These are phyloP conservation scores for Amanita rimosa DNA, from an alignment of 768 basidiomycete species.

Conservation along the genomic window DNA sequence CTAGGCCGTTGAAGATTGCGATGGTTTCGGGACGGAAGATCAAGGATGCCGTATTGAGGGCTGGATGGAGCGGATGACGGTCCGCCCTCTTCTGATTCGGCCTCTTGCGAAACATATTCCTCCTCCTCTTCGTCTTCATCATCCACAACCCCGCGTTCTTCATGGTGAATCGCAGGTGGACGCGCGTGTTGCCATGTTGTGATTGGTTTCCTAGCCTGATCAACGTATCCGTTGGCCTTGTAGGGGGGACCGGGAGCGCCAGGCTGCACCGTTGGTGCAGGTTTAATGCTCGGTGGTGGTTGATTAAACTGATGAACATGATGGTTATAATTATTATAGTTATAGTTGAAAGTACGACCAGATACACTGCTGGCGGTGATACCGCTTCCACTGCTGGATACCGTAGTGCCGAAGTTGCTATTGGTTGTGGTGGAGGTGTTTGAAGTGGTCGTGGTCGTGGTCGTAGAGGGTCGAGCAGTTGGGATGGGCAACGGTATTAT, in stretches of 20 bases:
- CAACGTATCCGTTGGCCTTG: background rate
- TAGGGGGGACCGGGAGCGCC: background rate
- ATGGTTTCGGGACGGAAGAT: slow-evolving; percentile 2
- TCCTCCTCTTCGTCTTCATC: slow-evolving; percentile 2
- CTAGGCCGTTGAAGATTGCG: background rate
- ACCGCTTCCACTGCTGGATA: slow-evolving; percentile 6
- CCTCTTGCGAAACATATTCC: background rate
- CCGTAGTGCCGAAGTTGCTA: slow-evolving; percentile 7
- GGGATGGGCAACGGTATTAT: slow-evolving; percentile 6
- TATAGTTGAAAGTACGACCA: slow-evolving; percentile 8
- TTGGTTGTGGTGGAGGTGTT: slow-evolving; percentile 6
- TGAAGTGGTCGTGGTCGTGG: slow-evolving; percentile 4
- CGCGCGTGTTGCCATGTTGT: background rate
- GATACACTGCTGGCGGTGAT: slow-evolving; percentile 6
- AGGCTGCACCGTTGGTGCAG: background rate
- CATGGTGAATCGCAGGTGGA: background rate
- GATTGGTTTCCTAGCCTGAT: background rate
- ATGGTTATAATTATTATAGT: slow-evolving; percentile 8
- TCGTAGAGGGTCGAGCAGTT: slow-evolving; percentile 3
- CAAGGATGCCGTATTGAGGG: slow-evolving; percentile 6
- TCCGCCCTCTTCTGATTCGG: background rate
- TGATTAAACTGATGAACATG: slow-evolving; percentile 8
- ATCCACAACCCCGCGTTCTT: background rate
- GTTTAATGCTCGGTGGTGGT: background rate
- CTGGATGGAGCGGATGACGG: background rate